Evolutionary conservation across 441 rosid genomes (phyloP).

Genomic region (California macrophylla): DNA sequence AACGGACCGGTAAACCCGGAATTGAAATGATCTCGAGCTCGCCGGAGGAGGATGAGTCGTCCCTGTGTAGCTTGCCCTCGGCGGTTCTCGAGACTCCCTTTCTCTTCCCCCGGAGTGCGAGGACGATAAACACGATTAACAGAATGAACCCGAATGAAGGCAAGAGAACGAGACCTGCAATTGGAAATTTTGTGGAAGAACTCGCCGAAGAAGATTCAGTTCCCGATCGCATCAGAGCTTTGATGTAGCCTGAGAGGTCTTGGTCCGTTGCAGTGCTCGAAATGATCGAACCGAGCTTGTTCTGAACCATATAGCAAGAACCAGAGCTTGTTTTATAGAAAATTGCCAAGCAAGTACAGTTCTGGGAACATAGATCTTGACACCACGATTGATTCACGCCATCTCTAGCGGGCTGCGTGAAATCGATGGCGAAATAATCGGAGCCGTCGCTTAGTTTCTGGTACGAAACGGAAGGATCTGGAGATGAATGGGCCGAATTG

Average conservation of each 20-base stretch:
- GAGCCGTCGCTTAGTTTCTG: not conserved
- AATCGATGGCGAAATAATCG: not conserved
- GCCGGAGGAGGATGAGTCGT: not conserved
- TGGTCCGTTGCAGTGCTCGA: not conserved
- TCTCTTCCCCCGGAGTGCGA: not conserved
- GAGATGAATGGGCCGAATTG: not conserved
- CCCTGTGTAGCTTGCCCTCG: not conserved
- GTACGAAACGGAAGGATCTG: not conserved
- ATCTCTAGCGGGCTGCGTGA: not conserved
- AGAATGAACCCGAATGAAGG: not conserved
- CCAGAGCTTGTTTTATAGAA: not conserved
- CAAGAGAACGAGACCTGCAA: not conserved
- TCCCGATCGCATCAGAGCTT: not conserved
- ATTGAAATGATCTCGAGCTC: not conserved
- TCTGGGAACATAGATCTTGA: not conserved
- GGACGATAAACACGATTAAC: not conserved
- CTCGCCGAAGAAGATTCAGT: not conserved
- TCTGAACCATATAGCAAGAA: not conserved
- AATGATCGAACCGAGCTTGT: not conserved
- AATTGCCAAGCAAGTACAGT: not conserved
- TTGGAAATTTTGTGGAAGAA: not conserved
- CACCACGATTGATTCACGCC: not conserved
- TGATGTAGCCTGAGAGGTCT: not conserved
- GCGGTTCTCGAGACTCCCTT: not conserved
- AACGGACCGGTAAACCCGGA: constrained; percentile 55